Base-by-base conservation (phyloP, 148 eudicot species). In the Mesembryanthemum crystallinum region DNA sequence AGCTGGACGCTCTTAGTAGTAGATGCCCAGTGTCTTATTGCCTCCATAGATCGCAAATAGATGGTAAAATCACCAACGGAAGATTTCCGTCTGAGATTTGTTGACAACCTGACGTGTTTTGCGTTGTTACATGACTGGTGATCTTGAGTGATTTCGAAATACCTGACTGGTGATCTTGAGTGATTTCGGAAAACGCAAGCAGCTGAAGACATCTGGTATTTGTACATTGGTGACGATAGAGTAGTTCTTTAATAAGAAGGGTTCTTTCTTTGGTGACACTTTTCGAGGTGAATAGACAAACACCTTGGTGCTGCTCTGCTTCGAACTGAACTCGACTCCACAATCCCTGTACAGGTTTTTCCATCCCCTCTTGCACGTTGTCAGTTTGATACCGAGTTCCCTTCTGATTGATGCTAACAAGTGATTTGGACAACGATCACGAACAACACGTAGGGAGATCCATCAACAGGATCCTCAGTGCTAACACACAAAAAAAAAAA, bases 141-240 rank as follows among this genome's bases (percentile, higher is more conserved):
- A n/a, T n/a, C n/a, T n/a, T 35, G 39, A 35, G 39, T 35, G 39
- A 2, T 35, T 35, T 35, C 39, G 39, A 74, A n/a, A n/a, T n/a
- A n/a, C n/a, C n/a, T 67, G 71, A 35, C 7, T 25, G 15, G 43
- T 55, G 83, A 64, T 27, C 64, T 54, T 12, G 59, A 21, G 73
- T 63, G 27, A 61, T 24, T 69, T 49, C 7, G n/a, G 13, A 33
- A 30, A 17, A 23, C 67, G 54, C 67, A 49, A 18, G 65, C 37
- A 21, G 57, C 8, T 43, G 14, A 55, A 52, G 30, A 55, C 72
- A 67, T 52, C n/a, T 54, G 79, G 67, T 24, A 25, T 54, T 70
- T 76, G 70, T 75, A 80, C 59, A 76, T 35, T 72, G 82, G 39
- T 73, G 78, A 79, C 69, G 32, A 37, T 68, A 79, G 77, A 43